Evolutionary conservation across 192 early-diverging fungal genomes (phyloP).

Genomic region (Gamsiella multidivaricata): DNA sequence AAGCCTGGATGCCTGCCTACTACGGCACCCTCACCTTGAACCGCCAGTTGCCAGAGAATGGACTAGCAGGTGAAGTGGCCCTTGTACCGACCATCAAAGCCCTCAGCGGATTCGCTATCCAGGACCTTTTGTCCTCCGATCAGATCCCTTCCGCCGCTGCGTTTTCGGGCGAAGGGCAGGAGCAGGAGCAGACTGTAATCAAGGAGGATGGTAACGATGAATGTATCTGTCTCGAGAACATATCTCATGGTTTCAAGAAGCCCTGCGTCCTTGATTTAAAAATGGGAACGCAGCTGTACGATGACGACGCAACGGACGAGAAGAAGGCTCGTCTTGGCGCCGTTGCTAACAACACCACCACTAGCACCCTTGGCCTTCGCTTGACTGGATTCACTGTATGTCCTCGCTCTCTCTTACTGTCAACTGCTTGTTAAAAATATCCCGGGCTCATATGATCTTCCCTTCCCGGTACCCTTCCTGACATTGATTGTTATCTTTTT

Average conservation of each 20-base stretch:
- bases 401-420: neutral
- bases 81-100: constrained; percentile 29
- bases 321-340: constrained; percentile 75
- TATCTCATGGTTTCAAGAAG: constrained; percentile 71
- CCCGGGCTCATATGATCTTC: neutral
- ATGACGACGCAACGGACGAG: constrained; percentile 73
- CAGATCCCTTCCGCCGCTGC: constrained; percentile 1
- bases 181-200: too few relatives aligned
- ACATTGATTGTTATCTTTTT: neutral
- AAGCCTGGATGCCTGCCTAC: constrained; percentile 74
- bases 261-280: constrained; percentile 92
- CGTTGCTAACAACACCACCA: constrained; percentile 76
- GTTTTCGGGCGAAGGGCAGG: neutral
- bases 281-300: constrained; percentile 82
- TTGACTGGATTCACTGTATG: constrained; percentile 80
- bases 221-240: constrained; percentile 82
- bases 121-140: constrained; percentile 27
- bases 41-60: neutral
- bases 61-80: neutral
- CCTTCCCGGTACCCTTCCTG: too few relatives aligned
- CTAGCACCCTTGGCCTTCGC: constrained; percentile 68
- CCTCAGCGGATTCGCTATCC: constrained; percentile 30
- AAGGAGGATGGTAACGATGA: constrained; percentile 33
- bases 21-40: constrained; percentile 65
- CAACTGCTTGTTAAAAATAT: constrained; percentile 24